Conservation (phyloP, 148 eudicot genomes). For the Fagopyrum tataricum region DNA sequence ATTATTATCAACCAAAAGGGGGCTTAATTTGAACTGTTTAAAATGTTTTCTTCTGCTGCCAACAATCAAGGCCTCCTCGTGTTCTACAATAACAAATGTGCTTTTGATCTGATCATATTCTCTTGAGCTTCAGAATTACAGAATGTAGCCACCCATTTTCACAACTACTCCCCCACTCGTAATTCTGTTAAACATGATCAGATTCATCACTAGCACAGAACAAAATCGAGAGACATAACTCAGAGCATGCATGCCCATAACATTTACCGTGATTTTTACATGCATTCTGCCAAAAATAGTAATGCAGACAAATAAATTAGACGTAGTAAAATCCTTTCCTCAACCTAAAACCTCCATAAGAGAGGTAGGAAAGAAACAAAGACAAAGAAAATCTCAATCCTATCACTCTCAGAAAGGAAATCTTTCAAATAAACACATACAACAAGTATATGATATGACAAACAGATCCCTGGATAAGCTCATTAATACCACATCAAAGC, state of each 20-base stretch:
- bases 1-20: too few relatives aligned
- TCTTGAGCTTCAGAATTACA: background rate
- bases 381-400: conserved; percentile 1
- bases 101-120: background rate
- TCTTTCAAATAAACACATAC: background rate
- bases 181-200: background rate
- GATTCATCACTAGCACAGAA: background rate
- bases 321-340: background rate
- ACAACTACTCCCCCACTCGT: background rate
- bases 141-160: background rate
- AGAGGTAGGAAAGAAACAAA: background rate
- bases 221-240: background rate
- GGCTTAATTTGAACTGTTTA: too few relatives aligned
- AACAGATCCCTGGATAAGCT: background rate
- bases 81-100: background rate
- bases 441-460: background rate
- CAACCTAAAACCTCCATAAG: background rate
- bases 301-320: background rate
- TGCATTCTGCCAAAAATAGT: background rate
- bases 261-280: background rate
- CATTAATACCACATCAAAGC: background rate
- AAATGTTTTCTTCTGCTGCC: background rate
- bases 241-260: background rate
- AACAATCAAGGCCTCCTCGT: background rate
- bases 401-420: background rate